Evolutionary conservation across 2,329 filamentous ascomycete genomes (phyloP).

Genomic region (Anthostomella pinea): DNA sequence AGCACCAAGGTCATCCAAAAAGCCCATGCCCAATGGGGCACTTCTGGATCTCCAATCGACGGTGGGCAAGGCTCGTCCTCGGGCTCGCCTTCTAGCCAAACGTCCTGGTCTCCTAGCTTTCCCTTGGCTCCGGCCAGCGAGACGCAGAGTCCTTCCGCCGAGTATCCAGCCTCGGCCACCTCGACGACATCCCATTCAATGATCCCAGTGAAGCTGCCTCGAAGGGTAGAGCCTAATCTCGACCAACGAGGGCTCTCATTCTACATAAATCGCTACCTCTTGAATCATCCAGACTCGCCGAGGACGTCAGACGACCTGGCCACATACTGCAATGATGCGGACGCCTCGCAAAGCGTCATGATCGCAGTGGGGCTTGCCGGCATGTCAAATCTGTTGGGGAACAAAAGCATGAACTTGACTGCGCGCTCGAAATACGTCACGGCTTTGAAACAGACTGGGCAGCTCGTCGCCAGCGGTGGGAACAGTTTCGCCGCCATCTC

Average conservation of each 20-base stretch:
- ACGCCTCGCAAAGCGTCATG: constrained; percentile 47
- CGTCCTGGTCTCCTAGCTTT: constrained; percentile 6
- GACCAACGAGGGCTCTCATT: constrained; percentile 50
- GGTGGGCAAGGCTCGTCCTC: constrained; percentile 22
- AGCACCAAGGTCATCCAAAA: constrained; percentile 60
- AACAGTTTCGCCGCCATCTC: constrained; percentile 30
- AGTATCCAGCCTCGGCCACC: not conserved
- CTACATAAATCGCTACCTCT: constrained; percentile 49
- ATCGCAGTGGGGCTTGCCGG: constrained; percentile 57
- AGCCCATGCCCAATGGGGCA: constrained; percentile 51
- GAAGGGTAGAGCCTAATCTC: constrained; percentile 39
- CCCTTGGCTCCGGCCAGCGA: constrained; percentile 12
- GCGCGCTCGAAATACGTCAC: constrained; percentile 53
- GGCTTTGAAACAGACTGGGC: constrained; percentile 48
- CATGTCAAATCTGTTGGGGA: constrained; percentile 51
- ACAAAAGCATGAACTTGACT: constrained; percentile 42
- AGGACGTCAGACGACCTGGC: constrained; percentile 36
- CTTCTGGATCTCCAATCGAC: constrained; percentile 28
- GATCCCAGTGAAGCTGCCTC: constrained; percentile 22
- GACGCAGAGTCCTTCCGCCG: not conserved
- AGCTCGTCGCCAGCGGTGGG: constrained; percentile 36
- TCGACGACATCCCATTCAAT: constrained; percentile 11
- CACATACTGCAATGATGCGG: constrained; percentile 35
- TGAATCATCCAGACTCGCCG: constrained; percentile 51
- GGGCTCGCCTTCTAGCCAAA: constrained; percentile 13